These are phyloP conservation scores for Aureobasidium melanogenum DNA, from an alignment of 2,329 filamentous ascomycete species.

Conservation along the genomic window DNA sequence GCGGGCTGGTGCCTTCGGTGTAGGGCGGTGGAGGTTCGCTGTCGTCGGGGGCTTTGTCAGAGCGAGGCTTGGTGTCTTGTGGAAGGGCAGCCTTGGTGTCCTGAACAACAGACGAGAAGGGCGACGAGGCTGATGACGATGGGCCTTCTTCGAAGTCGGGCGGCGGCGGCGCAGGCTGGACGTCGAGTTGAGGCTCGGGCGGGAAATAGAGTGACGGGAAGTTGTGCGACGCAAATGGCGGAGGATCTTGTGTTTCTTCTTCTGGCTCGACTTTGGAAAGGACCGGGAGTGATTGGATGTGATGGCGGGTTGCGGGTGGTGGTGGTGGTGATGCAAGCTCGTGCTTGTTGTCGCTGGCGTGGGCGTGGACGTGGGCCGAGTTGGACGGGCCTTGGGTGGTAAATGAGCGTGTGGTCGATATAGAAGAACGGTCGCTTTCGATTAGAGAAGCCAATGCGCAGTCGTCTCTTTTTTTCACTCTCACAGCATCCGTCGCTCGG, in stretches of 20 bases:
- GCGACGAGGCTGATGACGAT: slow-evolving; percentile 37
- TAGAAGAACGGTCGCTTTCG: slow-evolving; percentile 15
- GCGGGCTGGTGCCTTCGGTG: slow-evolving; percentile 85
- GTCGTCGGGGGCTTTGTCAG: slow-evolving; percentile 66
- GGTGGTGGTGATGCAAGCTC: slow-evolving; percentile 11
- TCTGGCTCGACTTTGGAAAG: slow-evolving; percentile 24
- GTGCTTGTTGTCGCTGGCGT: slow-evolving; percentile 8
- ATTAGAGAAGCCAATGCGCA: slow-evolving; percentile 12
- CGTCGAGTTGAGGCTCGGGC: slow-evolving; percentile 22
- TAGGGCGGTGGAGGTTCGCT: slow-evolving; percentile 92
- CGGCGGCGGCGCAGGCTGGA: slow-evolving; percentile 21
- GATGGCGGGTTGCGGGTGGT: slow-evolving; percentile 2
- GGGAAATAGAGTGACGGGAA: slow-evolving; percentile 51
- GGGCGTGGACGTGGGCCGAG: not conserved
- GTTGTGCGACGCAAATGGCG: slow-evolving; percentile 57
- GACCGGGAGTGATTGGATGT: slow-evolving; percentile 1
- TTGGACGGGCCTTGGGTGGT: not conserved
- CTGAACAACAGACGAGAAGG: slow-evolving; percentile 39
- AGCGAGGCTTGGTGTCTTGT: slow-evolving; percentile 63
- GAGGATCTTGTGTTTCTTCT: slow-evolving; percentile 45
- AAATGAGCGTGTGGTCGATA: slow-evolving; percentile 17
- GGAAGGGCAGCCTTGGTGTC: slow-evolving; percentile 81
- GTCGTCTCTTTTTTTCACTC: not conserved
- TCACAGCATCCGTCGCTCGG: not conserved
- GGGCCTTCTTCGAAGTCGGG: slow-evolving; percentile 37